Base-by-base conservation (phyloP, 176 grass and related monocot species). In the Rhynchospora tenuis region DNA sequence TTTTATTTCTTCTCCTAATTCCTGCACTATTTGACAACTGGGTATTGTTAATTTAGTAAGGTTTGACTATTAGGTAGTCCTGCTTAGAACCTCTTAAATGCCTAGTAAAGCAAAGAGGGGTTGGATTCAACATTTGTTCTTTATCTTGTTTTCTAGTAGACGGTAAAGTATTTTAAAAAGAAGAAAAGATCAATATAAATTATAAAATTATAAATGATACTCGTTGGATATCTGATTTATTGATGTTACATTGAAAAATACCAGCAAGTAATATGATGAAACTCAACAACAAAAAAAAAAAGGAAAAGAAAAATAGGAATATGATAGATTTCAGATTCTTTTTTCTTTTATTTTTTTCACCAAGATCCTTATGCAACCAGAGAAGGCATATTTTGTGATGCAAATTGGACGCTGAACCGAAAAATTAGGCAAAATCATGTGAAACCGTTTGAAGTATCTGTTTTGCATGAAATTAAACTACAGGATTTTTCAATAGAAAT, bases 61-160 rank as follows among this genome's bases (percentile, higher is more conserved):
- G n/a, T 27, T 74, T 73, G 70, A 50, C 70, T n/a, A 24, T 73
- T 73, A 73, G 20, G 45, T 73, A 73, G 69, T 73, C 10, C 69
- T 48, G n/a, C 47, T 33, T 6, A 14, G 31, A 28, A 5, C 63
- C 28, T 31, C 63, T 66, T 48, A 47, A 58, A 57, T 38, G 1
- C 3, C 33, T 38, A 38, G 5, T 38, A 16, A 70, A 45, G 17
- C 67, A 20, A 43, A 17, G 64, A n/a, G 16, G 16, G 7, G 0
- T 8, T 68, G 12, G 4, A 13, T 52, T 52, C 13, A 14, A 4
- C 33, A 38, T 38, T 38, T 38, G 3, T 68, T 69, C 43, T 69
- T 19, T 3, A 43, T 7, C 6, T 20, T 46, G 23, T 64, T 26
- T 38, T 38, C 33, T 64, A 5, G 11, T 12, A 2, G 20, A 27